Conservation (phyloP, 2,329 filamentous ascomycete genomes). For the Plenodomus lindquistii region DNA sequence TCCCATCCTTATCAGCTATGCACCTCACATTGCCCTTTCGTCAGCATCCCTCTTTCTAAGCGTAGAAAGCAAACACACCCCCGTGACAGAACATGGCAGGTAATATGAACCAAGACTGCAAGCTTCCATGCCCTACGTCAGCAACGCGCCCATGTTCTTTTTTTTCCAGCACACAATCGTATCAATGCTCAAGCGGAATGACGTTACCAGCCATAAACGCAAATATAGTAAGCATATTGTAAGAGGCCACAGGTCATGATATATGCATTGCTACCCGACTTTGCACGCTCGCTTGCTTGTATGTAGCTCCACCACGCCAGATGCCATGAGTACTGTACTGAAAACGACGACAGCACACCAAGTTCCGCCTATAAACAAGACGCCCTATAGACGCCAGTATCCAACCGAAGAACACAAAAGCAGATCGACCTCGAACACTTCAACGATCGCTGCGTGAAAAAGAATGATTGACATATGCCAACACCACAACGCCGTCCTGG, state of each 20-base stretch:
- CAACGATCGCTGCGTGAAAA: constrained; percentile 11
- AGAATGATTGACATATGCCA: constrained; percentile 1
- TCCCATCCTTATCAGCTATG: too few species aligned
- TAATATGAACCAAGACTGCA: too few species aligned
- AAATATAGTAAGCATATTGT: not conserved
- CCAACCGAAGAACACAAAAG: not conserved
- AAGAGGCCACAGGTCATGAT: not conserved
- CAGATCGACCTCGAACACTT: constrained; percentile 21
- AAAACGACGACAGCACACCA: not conserved
- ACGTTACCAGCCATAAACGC: too few species aligned
- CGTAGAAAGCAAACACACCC: too few species aligned
- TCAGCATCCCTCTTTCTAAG: too few species aligned
- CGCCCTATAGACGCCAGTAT: not conserved
- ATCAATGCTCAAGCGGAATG: too few species aligned
- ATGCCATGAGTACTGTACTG: not conserved
- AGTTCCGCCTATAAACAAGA: not conserved
- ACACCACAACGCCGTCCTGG: constrained; percentile 1
- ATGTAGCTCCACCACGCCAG: not conserved
- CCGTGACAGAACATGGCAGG: too few species aligned
- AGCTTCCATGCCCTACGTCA: too few species aligned
- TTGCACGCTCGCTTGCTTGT: not conserved
- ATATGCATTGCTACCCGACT: not conserved
- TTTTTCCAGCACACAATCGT: too few species aligned
- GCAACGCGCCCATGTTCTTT: too few species aligned
- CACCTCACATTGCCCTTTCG: too few species aligned